phyloP scores from a whole-genome alignment of 768 basidiomycete species.

The Boletus vinaceobasis region DNA sequence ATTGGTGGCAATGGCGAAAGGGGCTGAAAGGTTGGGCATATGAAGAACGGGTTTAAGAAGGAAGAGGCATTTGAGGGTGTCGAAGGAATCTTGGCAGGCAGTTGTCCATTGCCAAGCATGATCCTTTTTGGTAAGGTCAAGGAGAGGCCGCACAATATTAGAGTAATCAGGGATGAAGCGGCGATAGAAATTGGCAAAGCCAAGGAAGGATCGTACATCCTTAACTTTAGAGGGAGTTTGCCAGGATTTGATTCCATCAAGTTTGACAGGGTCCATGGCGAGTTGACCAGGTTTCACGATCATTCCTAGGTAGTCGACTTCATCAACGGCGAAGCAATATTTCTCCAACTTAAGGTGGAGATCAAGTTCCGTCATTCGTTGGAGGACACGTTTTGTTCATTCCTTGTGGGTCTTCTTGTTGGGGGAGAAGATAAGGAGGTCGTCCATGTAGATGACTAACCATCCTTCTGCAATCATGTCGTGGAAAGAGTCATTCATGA shows the following conservation, averaged over 20 bases:
- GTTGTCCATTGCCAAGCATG: too few species aligned
- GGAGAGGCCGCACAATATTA: too few species aligned
- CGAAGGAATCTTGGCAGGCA: too few species aligned
- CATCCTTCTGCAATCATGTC: not conserved
- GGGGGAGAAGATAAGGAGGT: not conserved
- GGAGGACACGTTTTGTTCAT: not conserved
- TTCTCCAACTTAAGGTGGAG: not conserved
- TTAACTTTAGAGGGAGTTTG: too few species aligned
- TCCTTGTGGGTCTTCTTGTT: fast-evolving
- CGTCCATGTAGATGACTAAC: not conserved
- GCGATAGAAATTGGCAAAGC: too few species aligned
- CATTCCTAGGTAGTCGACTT: too few species aligned
- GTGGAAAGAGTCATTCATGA: not conserved
- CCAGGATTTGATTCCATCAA: too few species aligned
- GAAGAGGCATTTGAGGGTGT: fast-evolving
- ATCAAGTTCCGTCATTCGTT: not conserved
- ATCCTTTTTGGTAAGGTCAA: not conserved
- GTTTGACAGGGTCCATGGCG: too few species aligned
- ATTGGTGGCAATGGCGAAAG: too few species aligned
- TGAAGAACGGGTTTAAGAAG: fast-evolving
- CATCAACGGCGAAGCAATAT: not conserved
- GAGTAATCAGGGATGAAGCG: too few species aligned
- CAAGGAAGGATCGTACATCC: not conserved
- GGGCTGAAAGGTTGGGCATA: not conserved
- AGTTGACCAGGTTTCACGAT: too few species aligned